A percentile compares a stretch with the other conserved stretches of the same genome.
Conservation (phyloP, 75 land plant genomes). For the Pseudotsuga menziesii region DNA sequence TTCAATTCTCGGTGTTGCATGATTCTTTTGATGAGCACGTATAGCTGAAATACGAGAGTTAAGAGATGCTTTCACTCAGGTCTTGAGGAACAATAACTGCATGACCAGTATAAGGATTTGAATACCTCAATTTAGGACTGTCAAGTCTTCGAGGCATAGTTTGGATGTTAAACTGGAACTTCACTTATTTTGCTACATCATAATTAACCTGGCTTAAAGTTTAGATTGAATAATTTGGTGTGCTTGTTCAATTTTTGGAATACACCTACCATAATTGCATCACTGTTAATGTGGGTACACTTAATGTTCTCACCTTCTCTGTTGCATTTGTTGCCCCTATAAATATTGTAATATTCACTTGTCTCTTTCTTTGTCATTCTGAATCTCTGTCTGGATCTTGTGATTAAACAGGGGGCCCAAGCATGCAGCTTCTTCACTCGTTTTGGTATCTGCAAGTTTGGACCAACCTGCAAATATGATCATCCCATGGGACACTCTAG, state of each 20-base stretch:
- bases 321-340: neutral
- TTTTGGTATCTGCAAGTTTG: constrained; percentile 98
- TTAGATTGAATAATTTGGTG: neutral
- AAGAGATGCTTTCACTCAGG: neutral
- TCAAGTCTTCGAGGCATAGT: neutral
- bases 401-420: constrained; percentile 73
- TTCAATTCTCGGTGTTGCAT: neutral
- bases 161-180: neutral
- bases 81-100: neutral
- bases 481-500: constrained; percentile 57
- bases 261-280: neutral
- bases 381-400: constrained; percentile 2
- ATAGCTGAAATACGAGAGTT: neutral
- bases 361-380: neutral
- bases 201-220: neutral
- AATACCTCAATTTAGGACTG: neutral
- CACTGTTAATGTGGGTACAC: neutral
- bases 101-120: neutral
- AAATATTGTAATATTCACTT: neutral
- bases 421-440: constrained; percentile 83
- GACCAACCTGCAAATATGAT: constrained; percentile 97
- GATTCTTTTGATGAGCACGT: neutral
- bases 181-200: neutral
- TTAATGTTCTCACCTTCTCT: neutral
- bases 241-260: neutral